Percentiles rank a stretch among this genome's conserved stretches.
Conservation (phyloP, 805 yeast genomes). For the Candida dajiaensis region DNA sequence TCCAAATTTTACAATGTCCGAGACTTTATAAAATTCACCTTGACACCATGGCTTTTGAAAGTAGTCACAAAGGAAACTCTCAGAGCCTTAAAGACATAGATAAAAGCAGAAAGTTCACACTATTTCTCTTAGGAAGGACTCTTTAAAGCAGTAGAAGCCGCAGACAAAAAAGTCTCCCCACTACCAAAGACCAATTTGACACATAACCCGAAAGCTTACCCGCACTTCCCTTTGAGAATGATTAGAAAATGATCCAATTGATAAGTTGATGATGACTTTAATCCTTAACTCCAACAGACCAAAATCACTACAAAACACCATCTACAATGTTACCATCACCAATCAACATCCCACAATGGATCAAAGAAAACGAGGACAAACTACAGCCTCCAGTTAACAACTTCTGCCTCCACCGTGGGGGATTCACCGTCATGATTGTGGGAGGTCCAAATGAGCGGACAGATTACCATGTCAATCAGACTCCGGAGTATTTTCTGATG, state of each 20-base stretch:
- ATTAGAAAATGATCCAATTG: neutral
- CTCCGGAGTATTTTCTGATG: slow-evolving; percentile 92
- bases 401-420: slow-evolving; percentile 84
- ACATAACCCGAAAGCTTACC: neutral
- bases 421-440: slow-evolving; percentile 90
- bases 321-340: slow-evolving; percentile 47
- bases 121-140: too few species aligned
- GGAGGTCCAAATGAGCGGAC: slow-evolving; percentile 96
- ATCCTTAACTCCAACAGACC: neutral
- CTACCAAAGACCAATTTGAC: too few species aligned
- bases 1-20: neutral
- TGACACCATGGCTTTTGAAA: too few species aligned
- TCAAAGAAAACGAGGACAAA: slow-evolving; percentile 65
- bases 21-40: too few species aligned
- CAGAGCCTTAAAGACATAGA: too few species aligned
- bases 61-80: too few species aligned
- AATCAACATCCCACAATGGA: slow-evolving; percentile 76
- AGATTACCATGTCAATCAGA: slow-evolving; percentile 88
- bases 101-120: too few species aligned
- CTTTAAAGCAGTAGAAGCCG: too few species aligned
- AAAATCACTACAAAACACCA: neutral
- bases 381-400: slow-evolving; percentile 92
- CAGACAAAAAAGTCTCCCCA: too few species aligned
- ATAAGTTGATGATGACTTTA: too few species aligned
- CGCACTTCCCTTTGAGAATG: neutral